Percentiles rank a stretch among this genome's conserved stretches.
Conservation (phyloP, 1,284 basidiomycete species). For the Fistulinella cinereoalba region DNA sequence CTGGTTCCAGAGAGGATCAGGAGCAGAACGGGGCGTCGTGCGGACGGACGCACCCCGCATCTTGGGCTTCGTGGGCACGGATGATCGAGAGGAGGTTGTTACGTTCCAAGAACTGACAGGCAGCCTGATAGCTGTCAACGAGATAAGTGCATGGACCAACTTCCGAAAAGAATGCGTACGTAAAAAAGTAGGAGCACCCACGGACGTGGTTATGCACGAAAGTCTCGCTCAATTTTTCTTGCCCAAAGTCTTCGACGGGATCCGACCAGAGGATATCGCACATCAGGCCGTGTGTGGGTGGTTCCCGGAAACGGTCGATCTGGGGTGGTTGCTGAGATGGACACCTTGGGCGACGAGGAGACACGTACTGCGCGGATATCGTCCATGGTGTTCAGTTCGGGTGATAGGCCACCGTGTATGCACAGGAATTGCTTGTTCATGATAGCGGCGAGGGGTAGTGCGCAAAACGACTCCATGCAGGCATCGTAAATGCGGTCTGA, state of each 20-base stretch:
- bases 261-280: slow-evolving; percentile 96
- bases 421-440: slow-evolving; percentile 99
- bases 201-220: slow-evolving; percentile 93
- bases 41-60: slow-evolving; percentile 72
- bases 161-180: slow-evolving; percentile 41
- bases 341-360: neutral
- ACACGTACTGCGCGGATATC: slow-evolving; percentile 72
- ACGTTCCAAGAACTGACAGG: slow-evolving; percentile 90
- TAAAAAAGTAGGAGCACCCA: slow-evolving; percentile 96
- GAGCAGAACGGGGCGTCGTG: neutral
- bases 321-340: slow-evolving; percentile 31
- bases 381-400: slow-evolving; percentile 88
- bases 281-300: slow-evolving; percentile 92
- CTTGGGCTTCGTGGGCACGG: slow-evolving; percentile 92
- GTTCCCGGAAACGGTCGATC: slow-evolving; percentile 94
- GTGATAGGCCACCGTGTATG: slow-evolving; percentile 91
- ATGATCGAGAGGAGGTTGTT: slow-evolving; percentile 95
- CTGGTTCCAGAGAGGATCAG: slow-evolving; percentile 38
- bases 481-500: slow-evolving; percentile 88
- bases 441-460: slow-evolving; percentile 86
- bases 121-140: slow-evolving; percentile 72
- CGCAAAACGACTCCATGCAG: slow-evolving; percentile 92
- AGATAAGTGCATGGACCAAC: slow-evolving; percentile 4
- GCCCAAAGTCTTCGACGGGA: slow-evolving; percentile 91
- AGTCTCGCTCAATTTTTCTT: slow-evolving; percentile 82